phyloP scores from a whole-genome alignment of 441 rosid genomes.

The Bocquillonia castaneifolia region DNA sequence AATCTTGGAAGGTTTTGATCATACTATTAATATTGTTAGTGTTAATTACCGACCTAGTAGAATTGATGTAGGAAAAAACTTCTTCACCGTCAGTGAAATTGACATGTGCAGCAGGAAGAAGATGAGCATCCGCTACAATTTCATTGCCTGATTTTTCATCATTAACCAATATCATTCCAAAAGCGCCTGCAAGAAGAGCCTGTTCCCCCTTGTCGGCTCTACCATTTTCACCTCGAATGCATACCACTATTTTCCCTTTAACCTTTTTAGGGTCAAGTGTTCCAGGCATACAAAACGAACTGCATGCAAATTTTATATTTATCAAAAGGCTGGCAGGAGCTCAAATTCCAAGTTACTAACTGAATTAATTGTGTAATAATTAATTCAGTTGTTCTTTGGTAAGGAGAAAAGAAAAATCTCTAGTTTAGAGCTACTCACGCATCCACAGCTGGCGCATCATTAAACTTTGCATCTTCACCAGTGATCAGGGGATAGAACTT shows the following conservation, averaged over 20 bases:
- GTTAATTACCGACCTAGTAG: constrained; percentile 21
- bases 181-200: constrained; percentile 47
- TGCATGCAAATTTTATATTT: constrained; percentile 13
- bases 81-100: constrained; percentile 32
- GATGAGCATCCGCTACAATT: constrained; percentile 46
- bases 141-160: constrained; percentile 37
- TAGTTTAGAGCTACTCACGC: constrained; percentile 33
- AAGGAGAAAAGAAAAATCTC: neutral
- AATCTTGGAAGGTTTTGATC: neutral
- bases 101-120: constrained; percentile 53
- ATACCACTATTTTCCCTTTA: constrained; percentile 49
- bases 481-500: constrained; percentile 54
- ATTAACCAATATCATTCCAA: constrained; percentile 53
- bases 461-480: constrained; percentile 46
- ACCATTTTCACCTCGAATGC: constrained; percentile 39
- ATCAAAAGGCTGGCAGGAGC: neutral
- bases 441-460: constrained; percentile 39
- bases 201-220: constrained; percentile 51
- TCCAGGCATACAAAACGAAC: constrained; percentile 36
- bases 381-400: too few relatives aligned
- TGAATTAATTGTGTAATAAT: too few relatives aligned
- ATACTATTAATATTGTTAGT: neutral
- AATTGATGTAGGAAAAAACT: constrained; percentile 36
- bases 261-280: constrained; percentile 42
- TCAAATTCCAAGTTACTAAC: neutral